These are phyloP conservation scores for Aphanomyces stellatus DNA, from an alignment of 352 stramenopile species.

Conservation along the genomic window DNA sequence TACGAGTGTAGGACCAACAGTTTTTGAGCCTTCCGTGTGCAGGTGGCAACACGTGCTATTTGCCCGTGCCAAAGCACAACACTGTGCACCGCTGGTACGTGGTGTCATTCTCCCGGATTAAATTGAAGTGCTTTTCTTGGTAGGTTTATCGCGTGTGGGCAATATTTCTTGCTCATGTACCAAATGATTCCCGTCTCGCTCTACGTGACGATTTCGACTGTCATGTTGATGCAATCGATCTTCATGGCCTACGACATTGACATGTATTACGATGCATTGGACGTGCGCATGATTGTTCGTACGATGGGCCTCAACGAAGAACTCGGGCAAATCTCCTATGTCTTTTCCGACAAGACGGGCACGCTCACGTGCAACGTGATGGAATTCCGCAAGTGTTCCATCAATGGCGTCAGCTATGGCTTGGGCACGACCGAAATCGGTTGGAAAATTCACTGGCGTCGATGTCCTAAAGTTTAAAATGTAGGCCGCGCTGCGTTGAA, in stretches of 20 bases:
- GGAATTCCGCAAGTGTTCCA: slow-evolving; percentile 92
- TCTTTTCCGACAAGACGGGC: slow-evolving; percentile 99
- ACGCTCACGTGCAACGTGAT: slow-evolving; percentile 99
- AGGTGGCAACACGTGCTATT: not conserved
- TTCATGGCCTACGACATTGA: slow-evolving; percentile 90
- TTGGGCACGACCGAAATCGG: slow-evolving; percentile 1
- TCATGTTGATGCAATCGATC: slow-evolving; percentile 91
- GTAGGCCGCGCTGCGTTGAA: slow-evolving; percentile 38
- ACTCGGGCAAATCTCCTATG: slow-evolving; percentile 95
- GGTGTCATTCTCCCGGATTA: too few species aligned
- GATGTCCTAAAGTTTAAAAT: not conserved
- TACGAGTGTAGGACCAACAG: slow-evolving; percentile 31
- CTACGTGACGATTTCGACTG: slow-evolving; percentile 95
- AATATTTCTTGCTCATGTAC: slow-evolving; percentile 93
- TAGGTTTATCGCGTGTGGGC: slow-evolving; percentile 76
- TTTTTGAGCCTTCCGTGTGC: slow-evolving; percentile 24
- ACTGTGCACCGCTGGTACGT: not conserved
- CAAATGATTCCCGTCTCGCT: slow-evolving; percentile 97
- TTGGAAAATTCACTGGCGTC: not conserved
- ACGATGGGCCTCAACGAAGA: slow-evolving; percentile 93
- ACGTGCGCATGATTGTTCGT: slow-evolving; percentile 84
- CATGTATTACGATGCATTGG: slow-evolving; percentile 85
- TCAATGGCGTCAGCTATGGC: slow-evolving; percentile 55
- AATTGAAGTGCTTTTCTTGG: too few species aligned
- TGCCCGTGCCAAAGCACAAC: not conserved